Evolutionary conservation across 2,329 filamentous ascomycete genomes (phyloP).

Genomic region (Colletotrichum nymphaeae): DNA sequence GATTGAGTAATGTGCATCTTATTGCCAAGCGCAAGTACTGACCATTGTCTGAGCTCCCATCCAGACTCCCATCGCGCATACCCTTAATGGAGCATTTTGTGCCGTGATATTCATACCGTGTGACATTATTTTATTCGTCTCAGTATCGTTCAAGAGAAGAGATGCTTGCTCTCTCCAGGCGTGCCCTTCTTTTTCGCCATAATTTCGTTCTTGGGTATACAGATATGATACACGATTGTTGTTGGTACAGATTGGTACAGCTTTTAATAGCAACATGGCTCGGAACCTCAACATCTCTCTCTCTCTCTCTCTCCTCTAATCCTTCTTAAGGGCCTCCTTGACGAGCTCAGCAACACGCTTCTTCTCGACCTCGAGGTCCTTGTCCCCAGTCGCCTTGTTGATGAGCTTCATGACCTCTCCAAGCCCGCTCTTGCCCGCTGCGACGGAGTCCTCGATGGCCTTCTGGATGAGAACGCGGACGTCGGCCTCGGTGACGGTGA

Average conservation of each 20-base stretch:
- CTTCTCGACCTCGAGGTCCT: slow-evolving; percentile 74
- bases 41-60: not conserved
- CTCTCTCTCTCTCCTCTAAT: not conserved
- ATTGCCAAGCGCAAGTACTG: not conserved
- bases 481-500: slow-evolving; percentile 68
- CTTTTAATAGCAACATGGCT: not conserved
- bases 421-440: slow-evolving; percentile 62
- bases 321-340: slow-evolving; percentile 56
- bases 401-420: slow-evolving; percentile 74
- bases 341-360: slow-evolving; percentile 70
- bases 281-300: not conserved
- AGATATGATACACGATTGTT: not conserved
- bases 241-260: slow-evolving; percentile 20
- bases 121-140: not conserved
- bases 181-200: too few species aligned
- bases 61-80: not conserved
- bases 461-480: slow-evolving; percentile 64
- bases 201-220: not conserved
- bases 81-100: not conserved
- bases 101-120: too few species aligned
- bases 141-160: not conserved
- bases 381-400: slow-evolving; percentile 67
- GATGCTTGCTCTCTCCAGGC: not conserved
- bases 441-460: slow-evolving; percentile 62
- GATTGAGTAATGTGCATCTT: not conserved